Evolutionary conservation across 495 filamentous ascomycete genomes (phyloP), one percentile per base, ranked within the genome.

Genomic region (Tuber indicum): DNA sequence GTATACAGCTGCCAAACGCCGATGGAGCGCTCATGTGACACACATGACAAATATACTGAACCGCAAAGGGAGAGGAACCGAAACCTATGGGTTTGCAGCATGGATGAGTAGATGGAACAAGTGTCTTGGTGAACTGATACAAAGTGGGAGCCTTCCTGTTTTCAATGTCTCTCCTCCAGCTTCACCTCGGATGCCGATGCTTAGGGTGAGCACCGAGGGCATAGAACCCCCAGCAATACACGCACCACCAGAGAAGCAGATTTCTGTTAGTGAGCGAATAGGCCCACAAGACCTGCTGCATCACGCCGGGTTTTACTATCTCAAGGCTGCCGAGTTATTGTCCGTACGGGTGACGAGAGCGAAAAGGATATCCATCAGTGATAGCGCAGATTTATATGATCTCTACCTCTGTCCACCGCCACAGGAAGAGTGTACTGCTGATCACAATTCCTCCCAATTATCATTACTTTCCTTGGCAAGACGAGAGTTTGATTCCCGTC

Each of bases 281-380:
- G 87, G 88, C 58, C 92, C 94, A 0, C 94, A 91, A 90, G 91
- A 98, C 74, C 84, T 90, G 17, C 87, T 98, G 8, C 94, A 97
- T 76, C 94, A 98, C 79, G 85, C 91, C 19, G 94, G 94, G 0
- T 98, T 96, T 82, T 98, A 94, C 92, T 89, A 92, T 73, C 88
- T 90, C 42, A 83, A 90, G 21, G 91, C 93, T 3, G 89, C 91
- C 0, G 90, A 89, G 72, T 90, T 93, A 79, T 84, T 90, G 5
- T 87, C 88, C 70, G 83, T 86, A 32, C 89, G 94, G 32, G 87
- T 89, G 71, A 83, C 73, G 5, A 85, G 91, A 71, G 94, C 93
- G 0, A 84, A 87, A 70, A 86, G 88, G 17, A 94, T 97, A 71
- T 89, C 93, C 39, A 87, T 90, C 72, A 92, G 93, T 75, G 94